These are phyloP conservation scores for Hypoxylon sp. DNA, from an alignment of 2,329 filamentous ascomycete species.

Conservation along the genomic window DNA sequence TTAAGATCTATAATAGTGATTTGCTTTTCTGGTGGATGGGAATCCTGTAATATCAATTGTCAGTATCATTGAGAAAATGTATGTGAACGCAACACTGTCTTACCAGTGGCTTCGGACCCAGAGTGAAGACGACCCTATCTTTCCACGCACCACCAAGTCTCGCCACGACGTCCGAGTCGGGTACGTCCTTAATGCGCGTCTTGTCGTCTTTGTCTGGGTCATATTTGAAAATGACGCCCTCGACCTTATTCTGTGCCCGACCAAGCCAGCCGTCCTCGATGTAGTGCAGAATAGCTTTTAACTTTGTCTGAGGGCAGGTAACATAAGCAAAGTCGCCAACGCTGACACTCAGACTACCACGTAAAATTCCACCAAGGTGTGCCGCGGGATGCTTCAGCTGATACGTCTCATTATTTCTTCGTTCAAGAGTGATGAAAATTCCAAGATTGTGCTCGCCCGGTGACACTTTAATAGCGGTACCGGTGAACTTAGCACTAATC, in stretches of 20 bases:
- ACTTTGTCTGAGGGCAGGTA: conserved; percentile 88
- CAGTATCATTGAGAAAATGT: conserved; percentile 17
- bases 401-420: conserved; percentile 88
- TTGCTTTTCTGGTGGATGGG: conserved; percentile 70
- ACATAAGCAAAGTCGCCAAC: conserved; percentile 92
- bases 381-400: conserved; percentile 96
- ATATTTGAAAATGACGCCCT: conserved; percentile 92
- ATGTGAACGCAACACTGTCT: conserved; percentile 54
- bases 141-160: conserved; percentile 91
- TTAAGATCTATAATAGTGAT: conserved; percentile 87
- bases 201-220: conserved; percentile 88
- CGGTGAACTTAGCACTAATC: conserved; percentile 97
- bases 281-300: conserved; percentile 94
- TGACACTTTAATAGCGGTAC: conserved; percentile 91
- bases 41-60: conserved; percentile 54
- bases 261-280: conserved; percentile 96
- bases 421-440: conserved; percentile 91
- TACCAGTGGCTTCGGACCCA: conserved; percentile 74
- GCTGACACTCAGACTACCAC: conserved; percentile 89
- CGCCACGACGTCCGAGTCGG: conserved; percentile 85
- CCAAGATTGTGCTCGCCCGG: conserved; percentile 95
- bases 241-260: conserved; percentile 89
- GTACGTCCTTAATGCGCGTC: conserved; percentile 85
- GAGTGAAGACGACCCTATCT: conserved; percentile 73
- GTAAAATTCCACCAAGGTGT: conserved; percentile 87